A percentile compares a stretch with the other conserved stretches of the same genome.
Conservation (phyloP, 2,329 filamentous ascomycete genomes). For the Microascus cirrosus region DNA sequence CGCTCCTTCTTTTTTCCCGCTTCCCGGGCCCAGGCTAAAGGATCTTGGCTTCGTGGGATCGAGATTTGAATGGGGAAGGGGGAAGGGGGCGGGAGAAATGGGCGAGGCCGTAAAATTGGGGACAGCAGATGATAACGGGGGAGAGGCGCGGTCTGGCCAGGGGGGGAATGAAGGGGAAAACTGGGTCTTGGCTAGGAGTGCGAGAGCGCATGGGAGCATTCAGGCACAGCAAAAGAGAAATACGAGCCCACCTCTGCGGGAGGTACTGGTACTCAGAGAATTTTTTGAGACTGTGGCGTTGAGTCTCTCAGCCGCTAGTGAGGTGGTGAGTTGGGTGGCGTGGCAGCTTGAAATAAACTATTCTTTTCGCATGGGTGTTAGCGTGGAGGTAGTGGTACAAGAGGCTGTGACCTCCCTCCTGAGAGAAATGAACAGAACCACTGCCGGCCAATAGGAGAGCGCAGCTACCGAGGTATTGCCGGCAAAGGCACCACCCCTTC, state of each 20-base stretch:
- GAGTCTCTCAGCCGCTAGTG: not conserved
- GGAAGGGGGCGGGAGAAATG: not conserved
- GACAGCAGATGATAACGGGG: not conserved
- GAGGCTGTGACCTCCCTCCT: not conserved
- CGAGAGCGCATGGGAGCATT: not conserved
- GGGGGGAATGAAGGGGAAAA: not conserved
- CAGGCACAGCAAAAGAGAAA: not conserved
- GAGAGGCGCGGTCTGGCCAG: not conserved
- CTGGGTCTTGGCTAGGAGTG: not conserved
- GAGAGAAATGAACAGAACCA: not conserved
- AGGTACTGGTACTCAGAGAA: not conserved
- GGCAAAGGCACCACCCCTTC: not conserved
- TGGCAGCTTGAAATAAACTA: not conserved
- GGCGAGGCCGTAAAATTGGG: not conserved
- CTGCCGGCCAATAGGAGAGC: not conserved
- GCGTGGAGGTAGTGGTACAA: not conserved
- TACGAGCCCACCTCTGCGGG: not conserved
- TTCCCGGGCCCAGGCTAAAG: not conserved
- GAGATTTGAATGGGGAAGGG: not conserved
- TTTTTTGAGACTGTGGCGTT: not conserved
- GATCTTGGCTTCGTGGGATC: not conserved
- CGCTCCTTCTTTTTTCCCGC: not conserved
- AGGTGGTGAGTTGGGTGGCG: not conserved
- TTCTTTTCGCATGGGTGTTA: not conserved
- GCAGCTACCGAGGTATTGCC: not conserved